Conservation (phyloP, 805 yeast species). For the Blastobotrys parvus region DNA sequence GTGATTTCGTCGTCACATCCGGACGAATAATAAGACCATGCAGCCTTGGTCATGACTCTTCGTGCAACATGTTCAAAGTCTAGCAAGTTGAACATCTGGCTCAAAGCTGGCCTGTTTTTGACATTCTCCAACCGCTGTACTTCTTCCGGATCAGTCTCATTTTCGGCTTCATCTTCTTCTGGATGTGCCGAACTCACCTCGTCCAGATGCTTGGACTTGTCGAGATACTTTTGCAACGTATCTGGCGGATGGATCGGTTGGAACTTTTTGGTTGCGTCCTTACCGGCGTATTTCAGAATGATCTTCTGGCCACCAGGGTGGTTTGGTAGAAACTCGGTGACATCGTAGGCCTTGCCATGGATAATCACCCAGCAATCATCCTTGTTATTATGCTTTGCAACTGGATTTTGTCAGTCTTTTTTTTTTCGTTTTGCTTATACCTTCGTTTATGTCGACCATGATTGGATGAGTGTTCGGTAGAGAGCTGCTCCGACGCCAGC, state of each 20-base stretch:
- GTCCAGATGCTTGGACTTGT: constrained; percentile 56
- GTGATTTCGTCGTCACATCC: constrained; percentile 93
- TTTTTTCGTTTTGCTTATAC: constrained; percentile 4
- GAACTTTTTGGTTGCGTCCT: constrained; percentile 74
- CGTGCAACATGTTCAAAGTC: constrained; percentile 88
- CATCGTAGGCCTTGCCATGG: constrained; percentile 70
- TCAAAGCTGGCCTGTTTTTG: constrained; percentile 57
- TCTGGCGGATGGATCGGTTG: constrained; percentile 91
- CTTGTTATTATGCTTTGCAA: constrained; percentile 44
- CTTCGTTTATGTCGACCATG: constrained; percentile 16
- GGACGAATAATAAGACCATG: constrained; percentile 89
- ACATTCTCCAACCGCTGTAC: constrained; percentile 34
- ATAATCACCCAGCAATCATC: constrained; percentile 80
- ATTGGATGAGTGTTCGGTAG: too few species aligned
- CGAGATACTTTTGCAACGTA: constrained; percentile 56
- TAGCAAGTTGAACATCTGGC: constrained; percentile 62
- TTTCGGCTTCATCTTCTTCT: constrained; percentile 30
- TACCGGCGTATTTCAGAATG: constrained; percentile 54
- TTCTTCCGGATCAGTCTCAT: constrained; percentile 36
- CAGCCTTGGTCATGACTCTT: constrained; percentile 63
- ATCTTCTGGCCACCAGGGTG: constrained; percentile 58
- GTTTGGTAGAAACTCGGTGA: constrained; percentile 50
- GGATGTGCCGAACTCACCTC: constrained; percentile 3
- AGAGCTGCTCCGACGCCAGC: too few species aligned
- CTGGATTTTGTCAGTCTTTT: constrained; percentile 23